These are phyloP conservation scores for Vanderwaltozyma verrucispora DNA, from an alignment of 805 yeast species.

Conservation along the genomic window DNA sequence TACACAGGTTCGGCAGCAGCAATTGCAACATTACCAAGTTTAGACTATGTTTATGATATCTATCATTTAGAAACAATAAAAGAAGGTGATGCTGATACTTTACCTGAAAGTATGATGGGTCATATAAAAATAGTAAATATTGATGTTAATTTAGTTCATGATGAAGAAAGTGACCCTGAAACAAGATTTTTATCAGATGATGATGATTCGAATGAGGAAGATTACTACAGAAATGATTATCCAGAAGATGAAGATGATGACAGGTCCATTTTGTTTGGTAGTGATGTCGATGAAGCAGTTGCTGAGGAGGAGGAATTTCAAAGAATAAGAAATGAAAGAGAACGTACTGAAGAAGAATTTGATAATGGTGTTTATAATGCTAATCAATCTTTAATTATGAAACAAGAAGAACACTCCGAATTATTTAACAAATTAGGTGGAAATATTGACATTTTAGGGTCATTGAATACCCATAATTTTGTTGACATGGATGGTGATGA, in stretches of 20 bases:
- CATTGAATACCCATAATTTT: conserved; percentile 19
- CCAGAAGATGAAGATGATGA: conserved; percentile 87
- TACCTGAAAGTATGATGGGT: conserved; percentile 29
- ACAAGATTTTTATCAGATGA: conserved; percentile 46
- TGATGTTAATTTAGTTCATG: conserved; percentile 27
- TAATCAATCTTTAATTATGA: background rate
- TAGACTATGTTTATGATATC: conserved; percentile 89
- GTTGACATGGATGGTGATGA: conserved; percentile 25
- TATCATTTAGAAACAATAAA: conserved; percentile 58
- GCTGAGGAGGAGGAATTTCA: conserved; percentile 24
- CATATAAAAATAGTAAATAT: conserved; percentile 35
- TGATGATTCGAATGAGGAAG: conserved; percentile 86
- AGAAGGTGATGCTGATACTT: conserved; percentile 36
- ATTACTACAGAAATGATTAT: conserved; percentile 83
- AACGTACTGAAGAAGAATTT: conserved; percentile 1
- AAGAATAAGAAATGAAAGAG: background rate
- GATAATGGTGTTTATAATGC: conserved; percentile 1
- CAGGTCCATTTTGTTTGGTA: conserved; percentile 29
- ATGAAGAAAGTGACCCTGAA: conserved; percentile 32
- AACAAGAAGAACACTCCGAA: conserved; percentile 10
- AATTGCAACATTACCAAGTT: conserved; percentile 17
- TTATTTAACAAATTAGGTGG: conserved; percentile 17
- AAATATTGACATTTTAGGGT: conserved; percentile 15
- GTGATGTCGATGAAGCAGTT: conserved; percentile 30
- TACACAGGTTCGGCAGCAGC: conserved; percentile 8